Base-by-base conservation (phyloP, 2,329 filamentous ascomycete species). In the Claviceps sorghi region DNA sequence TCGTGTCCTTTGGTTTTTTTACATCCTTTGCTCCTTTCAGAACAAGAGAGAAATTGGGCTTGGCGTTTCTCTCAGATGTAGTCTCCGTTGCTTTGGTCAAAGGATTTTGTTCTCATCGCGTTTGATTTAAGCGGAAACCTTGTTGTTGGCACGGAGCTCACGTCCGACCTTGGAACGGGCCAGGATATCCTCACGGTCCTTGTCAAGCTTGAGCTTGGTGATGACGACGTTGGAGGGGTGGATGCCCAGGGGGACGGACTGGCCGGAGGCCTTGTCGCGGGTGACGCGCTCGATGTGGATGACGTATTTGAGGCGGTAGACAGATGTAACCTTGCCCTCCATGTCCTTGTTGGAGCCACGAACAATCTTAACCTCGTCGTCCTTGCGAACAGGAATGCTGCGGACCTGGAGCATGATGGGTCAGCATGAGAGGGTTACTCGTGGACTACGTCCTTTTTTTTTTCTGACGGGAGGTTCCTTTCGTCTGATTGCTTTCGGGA, bases 171-270 rank as follows among this genome's bases (percentile, higher is more conserved):
- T 83, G 77, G 86, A 88, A 75, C 88, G 83, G 76, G 88, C 86
- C 64, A 94, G 79, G 69, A 93, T 93, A 71, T 76, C 77, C 80
- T 93, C 87, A 64, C 88, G 85, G 76, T 94, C 87, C 84, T 93
- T 91, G 81, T 93, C 87, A 67, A 96, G 80, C 86, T 97, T 95
- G 73, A 97, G 82, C 83, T 96, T 96, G 78, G 85, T 95, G 79
- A 98, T 86, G 78, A 95, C 84, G 64, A 95, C 88, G 76, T 97
- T 97, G 76, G 86, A 94, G 67, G 93, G 85, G 76, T 91, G 86
- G 75, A 98, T 84, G 73, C 88, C 88, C 69, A 97, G 80, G 59
- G 91, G 91, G 53, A 97, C 90, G 71, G 83, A 86, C 80, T 96
- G 90, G 76, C 93, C 91, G 72, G 89, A 93, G 72, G 82, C 86